These are phyloP conservation scores for Corrigiola litoralis DNA, from an alignment of 179 eudicot genomes.

Conservation along the genomic window DNA sequence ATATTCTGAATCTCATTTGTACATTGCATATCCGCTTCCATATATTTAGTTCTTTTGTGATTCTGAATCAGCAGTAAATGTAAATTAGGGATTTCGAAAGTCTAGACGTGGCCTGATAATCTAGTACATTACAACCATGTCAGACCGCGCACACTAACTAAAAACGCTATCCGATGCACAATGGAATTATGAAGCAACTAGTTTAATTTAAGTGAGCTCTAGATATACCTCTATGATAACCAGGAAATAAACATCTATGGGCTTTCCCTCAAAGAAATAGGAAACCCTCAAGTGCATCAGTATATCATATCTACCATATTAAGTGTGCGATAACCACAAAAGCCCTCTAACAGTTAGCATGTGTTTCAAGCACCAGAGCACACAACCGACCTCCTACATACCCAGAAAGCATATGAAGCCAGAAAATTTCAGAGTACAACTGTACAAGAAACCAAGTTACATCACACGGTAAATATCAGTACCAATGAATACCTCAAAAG, in stretches of 20 bases:
- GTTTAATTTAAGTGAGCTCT: too few species aligned
- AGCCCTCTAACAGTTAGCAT: neutral
- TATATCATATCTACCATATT: too few species aligned
- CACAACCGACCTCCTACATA: neutral
- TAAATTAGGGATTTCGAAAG: constrained; percentile 1
- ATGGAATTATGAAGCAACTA: too few species aligned
- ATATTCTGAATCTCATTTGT: constrained; percentile 66
- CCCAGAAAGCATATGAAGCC: neutral
- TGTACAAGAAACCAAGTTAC: neutral
- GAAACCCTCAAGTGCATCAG: neutral
- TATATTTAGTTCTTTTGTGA: constrained; percentile 67
- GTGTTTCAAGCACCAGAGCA: neutral
- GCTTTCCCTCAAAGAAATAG: neutral
- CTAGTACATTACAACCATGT: neutral
- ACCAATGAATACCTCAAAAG: constrained; percentile 65
- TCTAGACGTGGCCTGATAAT: neutral
- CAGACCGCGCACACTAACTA: neutral
- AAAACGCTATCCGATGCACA: neutral
- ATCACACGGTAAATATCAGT: neutral
- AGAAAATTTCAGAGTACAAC: too few species aligned
- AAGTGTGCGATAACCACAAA: neutral
- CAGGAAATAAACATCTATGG: neutral
- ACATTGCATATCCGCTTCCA: constrained; percentile 84
- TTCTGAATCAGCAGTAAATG: constrained; percentile 46
- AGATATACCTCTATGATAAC: neutral